Conservation (phyloP, 2,329 filamentous ascomycete species). For the Aspergillus awamori region DNA sequence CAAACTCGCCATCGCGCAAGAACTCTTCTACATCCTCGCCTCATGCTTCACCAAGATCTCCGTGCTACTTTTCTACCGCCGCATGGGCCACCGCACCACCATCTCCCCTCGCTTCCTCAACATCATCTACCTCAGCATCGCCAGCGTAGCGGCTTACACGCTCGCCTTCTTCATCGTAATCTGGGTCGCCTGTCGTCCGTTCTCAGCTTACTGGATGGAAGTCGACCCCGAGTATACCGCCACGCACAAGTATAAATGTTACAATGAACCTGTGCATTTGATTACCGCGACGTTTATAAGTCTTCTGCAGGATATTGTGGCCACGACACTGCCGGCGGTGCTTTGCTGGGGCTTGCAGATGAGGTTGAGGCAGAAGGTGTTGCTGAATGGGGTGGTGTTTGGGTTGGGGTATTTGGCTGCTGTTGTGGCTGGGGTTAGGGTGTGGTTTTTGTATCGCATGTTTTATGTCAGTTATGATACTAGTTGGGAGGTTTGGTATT, state of each 20-base stretch:
- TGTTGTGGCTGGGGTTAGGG: conserved; percentile 1
- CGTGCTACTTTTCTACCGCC: conserved; percentile 13
- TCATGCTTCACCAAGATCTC: conserved; percentile 8
- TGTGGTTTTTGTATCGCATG: conserved; percentile 8
- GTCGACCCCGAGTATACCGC: conserved; percentile 4
- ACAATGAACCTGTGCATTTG: conserved; percentile 10
- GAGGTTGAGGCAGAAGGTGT: conserved; percentile 9
- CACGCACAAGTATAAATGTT: conserved; percentile 8
- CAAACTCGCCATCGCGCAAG: conserved; percentile 2
- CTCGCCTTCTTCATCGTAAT: conserved; percentile 11
- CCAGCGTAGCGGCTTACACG: conserved; percentile 9
- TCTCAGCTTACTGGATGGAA: conserved; percentile 10
- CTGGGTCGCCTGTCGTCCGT: conserved; percentile 9
- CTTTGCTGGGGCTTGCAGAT: conserved; percentile 10
- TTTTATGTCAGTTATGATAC: conserved; percentile 10
- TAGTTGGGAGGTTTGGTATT: conserved; percentile 11
- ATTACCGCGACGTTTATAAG: conserved; percentile 8
- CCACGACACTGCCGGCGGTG: conserved; percentile 7
- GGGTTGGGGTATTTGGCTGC: conserved; percentile 7
- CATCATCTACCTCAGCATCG: conserved; percentile 12
- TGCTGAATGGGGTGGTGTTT: conserved; percentile 7
- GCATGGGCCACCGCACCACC: conserved; percentile 10
- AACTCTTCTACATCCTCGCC: conserved; percentile 7
- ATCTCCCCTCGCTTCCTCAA: conserved; percentile 8
- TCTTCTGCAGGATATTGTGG: conserved; percentile 10